Evolutionary conservation across 2,329 filamentous ascomycete species (phyloP).

Genomic region (Trichoderma lentiforme): DNA sequence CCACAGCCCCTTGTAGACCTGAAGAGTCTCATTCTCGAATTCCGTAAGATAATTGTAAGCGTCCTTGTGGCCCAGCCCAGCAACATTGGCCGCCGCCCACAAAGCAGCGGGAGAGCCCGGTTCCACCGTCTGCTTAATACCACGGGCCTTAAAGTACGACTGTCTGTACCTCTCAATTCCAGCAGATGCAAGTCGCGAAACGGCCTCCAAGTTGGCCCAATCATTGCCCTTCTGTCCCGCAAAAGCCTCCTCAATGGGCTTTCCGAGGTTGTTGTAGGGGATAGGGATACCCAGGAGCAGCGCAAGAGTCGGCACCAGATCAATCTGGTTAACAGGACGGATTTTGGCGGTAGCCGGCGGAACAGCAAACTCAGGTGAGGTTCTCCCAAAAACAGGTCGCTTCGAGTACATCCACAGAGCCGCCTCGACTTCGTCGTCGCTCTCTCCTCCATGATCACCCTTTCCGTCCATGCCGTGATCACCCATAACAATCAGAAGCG

Average conservation of each 20-base stretch:
- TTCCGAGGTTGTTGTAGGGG: conserved; percentile 92
- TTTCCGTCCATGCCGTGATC: conserved; percentile 98
- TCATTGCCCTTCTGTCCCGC: conserved; percentile 64
- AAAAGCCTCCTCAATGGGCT: conserved; percentile 92
- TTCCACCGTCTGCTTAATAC: conserved; percentile 59
- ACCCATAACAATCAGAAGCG: conserved; percentile 93
- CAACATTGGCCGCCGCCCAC: conserved; percentile 46
- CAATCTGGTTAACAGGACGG: conserved; percentile 78
- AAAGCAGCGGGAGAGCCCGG: conserved; percentile 38
- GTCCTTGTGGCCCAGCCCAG: conserved; percentile 38
- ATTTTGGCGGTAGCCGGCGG: conserved; percentile 72
- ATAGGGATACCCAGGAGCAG: conserved; percentile 87
- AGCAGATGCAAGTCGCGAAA: conserved; percentile 73
- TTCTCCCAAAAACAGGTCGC: conserved; percentile 77
- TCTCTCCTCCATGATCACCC: conserved; percentile 97
- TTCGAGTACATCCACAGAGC: conserved; percentile 99
- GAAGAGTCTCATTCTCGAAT: conserved; percentile 77
- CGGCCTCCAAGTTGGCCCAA: conserved; percentile 73
- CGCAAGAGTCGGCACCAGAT: conserved; percentile 88
- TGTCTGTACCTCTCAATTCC: conserved; percentile 87
- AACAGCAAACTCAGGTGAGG: conserved; percentile 52
- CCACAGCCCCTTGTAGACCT: conserved; percentile 81
- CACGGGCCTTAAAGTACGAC: conserved; percentile 72
- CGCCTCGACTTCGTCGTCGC: conserved; percentile 90
- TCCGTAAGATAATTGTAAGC: conserved; percentile 59